A percentile compares a stretch with the other conserved stretches of the same genome.
phyloP scores from a whole-genome alignment of 495 filamentous ascomycete species.

The Podospora didyma region DNA sequence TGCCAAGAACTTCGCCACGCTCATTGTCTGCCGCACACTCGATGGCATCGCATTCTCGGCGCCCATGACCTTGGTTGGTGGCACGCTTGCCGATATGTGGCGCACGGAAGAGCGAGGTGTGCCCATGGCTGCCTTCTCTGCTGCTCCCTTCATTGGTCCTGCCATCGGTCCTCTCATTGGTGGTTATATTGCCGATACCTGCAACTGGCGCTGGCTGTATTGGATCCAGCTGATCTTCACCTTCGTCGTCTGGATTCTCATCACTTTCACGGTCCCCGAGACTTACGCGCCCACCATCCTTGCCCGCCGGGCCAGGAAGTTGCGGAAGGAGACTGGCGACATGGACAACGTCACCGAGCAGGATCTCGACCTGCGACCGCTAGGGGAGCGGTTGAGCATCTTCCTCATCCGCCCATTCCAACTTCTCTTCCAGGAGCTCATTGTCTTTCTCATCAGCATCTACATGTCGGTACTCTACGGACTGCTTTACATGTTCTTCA shows the following conservation, averaged over 20 bases:
- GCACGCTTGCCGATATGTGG: slow-evolving; percentile 78
- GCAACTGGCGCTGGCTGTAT: slow-evolving; percentile 81
- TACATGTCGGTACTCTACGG: slow-evolving; percentile 81
- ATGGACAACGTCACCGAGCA: slow-evolving; percentile 63
- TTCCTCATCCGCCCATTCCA: slow-evolving; percentile 75
- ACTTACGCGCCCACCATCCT: slow-evolving; percentile 75
- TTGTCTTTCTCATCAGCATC: slow-evolving; percentile 70
- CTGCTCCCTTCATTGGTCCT: slow-evolving; percentile 74
- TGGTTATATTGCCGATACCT: slow-evolving; percentile 65
- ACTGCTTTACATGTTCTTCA: slow-evolving; percentile 80
- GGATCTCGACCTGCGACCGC: slow-evolving; percentile 64
- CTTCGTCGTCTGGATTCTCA: slow-evolving; percentile 60
- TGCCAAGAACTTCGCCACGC: slow-evolving; percentile 66
- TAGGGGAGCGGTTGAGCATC: slow-evolving; percentile 58
- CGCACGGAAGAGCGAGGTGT: slow-evolving; percentile 76
- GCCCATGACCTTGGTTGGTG: slow-evolving; percentile 79
- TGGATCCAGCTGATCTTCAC: slow-evolving; percentile 75
- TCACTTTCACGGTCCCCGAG: slow-evolving; percentile 77
- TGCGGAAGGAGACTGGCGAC: slow-evolving; percentile 64
- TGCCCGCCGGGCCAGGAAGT: slow-evolving; percentile 57
- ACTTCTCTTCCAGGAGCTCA: slow-evolving; percentile 72
- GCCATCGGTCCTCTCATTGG: slow-evolving; percentile 71
- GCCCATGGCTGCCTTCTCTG: slow-evolving; percentile 81
- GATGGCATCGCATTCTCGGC: slow-evolving; percentile 80
- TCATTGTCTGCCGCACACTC: slow-evolving; percentile 68